phyloP scores from a whole-genome alignment of 257 asterid genomes.

The Scutellaria barbata region DNA sequence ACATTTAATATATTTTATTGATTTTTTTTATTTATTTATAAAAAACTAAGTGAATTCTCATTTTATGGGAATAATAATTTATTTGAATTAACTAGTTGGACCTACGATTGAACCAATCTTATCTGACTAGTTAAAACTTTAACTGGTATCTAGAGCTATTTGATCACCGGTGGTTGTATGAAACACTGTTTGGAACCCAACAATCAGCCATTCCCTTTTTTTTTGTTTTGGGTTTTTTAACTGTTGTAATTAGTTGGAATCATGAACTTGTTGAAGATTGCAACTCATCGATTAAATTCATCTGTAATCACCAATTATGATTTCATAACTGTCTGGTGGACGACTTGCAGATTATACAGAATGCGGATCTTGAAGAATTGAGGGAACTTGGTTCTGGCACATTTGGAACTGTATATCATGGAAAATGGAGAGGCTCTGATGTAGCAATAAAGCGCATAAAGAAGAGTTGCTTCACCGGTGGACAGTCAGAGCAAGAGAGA shows the following conservation, averaged over 20 bases:
- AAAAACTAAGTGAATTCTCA: not conserved
- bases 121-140: not conserved
- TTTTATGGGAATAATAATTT: not conserved
- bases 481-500: constrained; percentile 87
- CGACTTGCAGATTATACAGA: constrained; percentile 47
- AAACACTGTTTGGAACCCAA: constrained; percentile 3
- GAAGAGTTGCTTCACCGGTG: constrained; percentile 78
- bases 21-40: not conserved
- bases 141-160: not conserved
- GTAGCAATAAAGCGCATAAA: constrained; percentile 91
- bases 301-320: constrained; percentile 22
- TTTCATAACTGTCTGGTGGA: constrained; percentile 28
- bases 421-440: constrained; percentile 68
- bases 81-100: not conserved
- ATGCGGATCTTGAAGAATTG: constrained; percentile 52
- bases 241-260: constrained; percentile 3
- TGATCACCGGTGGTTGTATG: not conserved
- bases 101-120: not conserved
- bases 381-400: constrained; percentile 59
- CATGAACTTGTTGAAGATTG: constrained; percentile 14
- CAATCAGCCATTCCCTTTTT: constrained; percentile 1
- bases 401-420: constrained; percentile 55
- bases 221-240: not conserved
- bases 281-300: not conserved
- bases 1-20: not conserved